Conservation (phyloP, 176 grass and related monocot genomes). For the Tuctoria greenei region DNA sequence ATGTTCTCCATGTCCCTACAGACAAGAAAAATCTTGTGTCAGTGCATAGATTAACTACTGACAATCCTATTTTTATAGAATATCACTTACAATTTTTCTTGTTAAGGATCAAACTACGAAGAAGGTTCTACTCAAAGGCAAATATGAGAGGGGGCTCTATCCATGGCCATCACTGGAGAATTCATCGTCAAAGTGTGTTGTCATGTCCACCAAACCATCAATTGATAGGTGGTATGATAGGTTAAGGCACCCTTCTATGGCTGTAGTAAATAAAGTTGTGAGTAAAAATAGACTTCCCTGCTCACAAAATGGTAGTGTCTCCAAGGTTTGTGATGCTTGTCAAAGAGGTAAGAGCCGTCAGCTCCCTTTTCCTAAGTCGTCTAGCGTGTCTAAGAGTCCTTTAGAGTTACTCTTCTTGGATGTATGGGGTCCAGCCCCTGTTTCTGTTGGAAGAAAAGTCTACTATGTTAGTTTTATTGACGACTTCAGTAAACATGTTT, state of each 20-base stretch:
- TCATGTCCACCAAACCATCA: neutral
- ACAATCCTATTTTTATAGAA: neutral
- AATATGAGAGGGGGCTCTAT: neutral
- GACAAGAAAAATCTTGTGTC: neutral
- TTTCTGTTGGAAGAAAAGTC: neutral
- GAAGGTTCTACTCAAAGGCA: neutral
- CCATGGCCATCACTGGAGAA: too few species aligned
- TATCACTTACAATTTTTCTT: neutral
- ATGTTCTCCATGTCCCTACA: neutral
- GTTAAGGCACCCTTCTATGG: neutral
- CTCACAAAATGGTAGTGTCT: neutral
- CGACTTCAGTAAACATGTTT: neutral
- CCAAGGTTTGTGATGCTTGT: neutral
- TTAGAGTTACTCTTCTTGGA: neutral
- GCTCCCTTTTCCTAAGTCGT: neutral
- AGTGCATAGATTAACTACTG: neutral
- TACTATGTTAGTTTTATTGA: neutral
- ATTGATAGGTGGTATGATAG: neutral
- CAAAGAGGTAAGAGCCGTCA: neutral
- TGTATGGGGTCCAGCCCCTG: neutral
- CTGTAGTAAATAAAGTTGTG: neutral
- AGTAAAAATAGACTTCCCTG: neutral
- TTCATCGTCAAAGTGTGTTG: neutral
- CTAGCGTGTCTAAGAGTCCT: neutral
- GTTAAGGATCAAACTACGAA: neutral